A percentile compares a stretch with the other conserved stretches of the same genome.
These are phyloP conservation scores for Atalantia buxifolia DNA, from an alignment of 345 rosid species.

Conservation along the genomic window DNA sequence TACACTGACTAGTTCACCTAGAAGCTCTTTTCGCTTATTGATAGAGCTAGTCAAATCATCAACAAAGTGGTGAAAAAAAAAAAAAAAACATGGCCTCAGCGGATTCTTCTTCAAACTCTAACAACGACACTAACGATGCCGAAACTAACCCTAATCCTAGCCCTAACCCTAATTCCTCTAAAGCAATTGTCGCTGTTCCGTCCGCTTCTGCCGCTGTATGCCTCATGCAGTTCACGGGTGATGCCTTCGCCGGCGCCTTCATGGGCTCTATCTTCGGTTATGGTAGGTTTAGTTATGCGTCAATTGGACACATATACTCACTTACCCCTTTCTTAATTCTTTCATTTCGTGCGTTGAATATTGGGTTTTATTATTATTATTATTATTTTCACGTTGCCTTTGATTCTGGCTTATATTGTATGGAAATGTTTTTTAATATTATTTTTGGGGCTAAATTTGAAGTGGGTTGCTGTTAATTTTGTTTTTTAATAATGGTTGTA, in stretches of 20 bases:
- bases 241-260: slow-evolving; percentile 84
- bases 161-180: slow-evolving; percentile 30
- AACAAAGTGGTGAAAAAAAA: neutral
- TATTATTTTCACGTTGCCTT: neutral
- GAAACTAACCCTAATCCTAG: slow-evolving; percentile 27
- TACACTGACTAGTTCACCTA: neutral
- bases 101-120: slow-evolving; percentile 38
- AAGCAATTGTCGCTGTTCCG: slow-evolving; percentile 38
- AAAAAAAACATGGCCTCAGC: slow-evolving; percentile 32
- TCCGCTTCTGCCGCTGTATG: slow-evolving; percentile 57
- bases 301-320: neutral
- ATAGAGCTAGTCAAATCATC: neutral
- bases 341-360: neutral
- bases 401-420: neutral
- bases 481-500: neutral
- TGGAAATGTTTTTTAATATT: neutral
- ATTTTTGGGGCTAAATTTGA: neutral
- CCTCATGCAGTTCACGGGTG: slow-evolving; percentile 63
- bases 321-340: neutral
- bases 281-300: slow-evolving; percentile 33
- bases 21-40: neutral
- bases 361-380: neutral
- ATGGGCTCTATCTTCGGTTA: slow-evolving; percentile 87
- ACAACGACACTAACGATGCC: slow-evolving; percentile 15
- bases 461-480: neutral